Conservation (phyloP, 768 basidiomycete species). For the Tulasnella sp. region DNA sequence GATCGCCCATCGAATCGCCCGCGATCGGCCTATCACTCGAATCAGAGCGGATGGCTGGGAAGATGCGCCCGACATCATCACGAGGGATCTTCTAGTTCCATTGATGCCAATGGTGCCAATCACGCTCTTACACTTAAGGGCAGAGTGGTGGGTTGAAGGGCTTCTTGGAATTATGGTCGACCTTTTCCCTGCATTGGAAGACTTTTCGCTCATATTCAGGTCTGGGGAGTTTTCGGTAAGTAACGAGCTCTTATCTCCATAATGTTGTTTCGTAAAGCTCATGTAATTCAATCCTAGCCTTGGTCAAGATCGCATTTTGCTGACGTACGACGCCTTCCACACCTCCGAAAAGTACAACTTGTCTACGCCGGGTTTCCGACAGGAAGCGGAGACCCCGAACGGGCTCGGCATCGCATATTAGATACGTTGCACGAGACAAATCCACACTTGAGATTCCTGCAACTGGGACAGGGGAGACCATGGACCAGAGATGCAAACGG, state of each 20-base stretch:
- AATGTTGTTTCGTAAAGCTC: not conserved
- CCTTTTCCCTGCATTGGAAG: not conserved
- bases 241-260: not conserved
- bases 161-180: not conserved
- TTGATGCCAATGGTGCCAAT: not conserved
- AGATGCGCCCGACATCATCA: not conserved
- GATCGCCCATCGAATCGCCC: not conserved
- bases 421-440: not conserved
- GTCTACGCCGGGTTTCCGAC: not conserved
- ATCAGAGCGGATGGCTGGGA: not conserved
- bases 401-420: not conserved
- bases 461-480: not conserved
- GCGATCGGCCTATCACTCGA: not conserved
- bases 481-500: not conserved
- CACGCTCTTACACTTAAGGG: not conserved
- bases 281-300: not conserved
- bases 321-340: not conserved
- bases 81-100: not conserved
- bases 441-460: not conserved
- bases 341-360: not conserved
- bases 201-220: not conserved
- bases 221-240: not conserved
- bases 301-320: not conserved
- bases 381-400: not conserved
- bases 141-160: not conserved